These are phyloP conservation scores for Graphilbum sp. DNA, from an alignment of 2,329 filamentous ascomycete species.

Conservation along the genomic window DNA sequence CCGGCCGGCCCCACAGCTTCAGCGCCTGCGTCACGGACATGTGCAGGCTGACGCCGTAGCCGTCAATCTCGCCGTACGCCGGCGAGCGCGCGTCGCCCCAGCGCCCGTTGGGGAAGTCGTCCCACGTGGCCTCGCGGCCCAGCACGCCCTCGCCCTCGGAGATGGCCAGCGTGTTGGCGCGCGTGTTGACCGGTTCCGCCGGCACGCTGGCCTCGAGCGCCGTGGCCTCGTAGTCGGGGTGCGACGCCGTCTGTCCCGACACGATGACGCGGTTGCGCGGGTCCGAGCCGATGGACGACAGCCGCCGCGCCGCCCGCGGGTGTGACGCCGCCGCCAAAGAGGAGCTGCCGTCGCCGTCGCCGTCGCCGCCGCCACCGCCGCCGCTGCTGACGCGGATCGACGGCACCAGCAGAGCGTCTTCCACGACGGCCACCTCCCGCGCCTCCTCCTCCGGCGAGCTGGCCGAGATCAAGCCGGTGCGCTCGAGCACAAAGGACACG, in stretches of 20 bases:
- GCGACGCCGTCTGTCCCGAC: slow-evolving; percentile 40
- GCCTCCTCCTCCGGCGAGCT: slow-evolving; percentile 27
- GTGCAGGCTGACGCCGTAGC: slow-evolving; percentile 89
- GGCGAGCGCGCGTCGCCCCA: slow-evolving; percentile 97
- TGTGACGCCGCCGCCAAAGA: slow-evolving; percentile 14
- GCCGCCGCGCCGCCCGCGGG: slow-evolving; percentile 36
- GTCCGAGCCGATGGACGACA: slow-evolving; percentile 68
- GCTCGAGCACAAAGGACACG: slow-evolving; percentile 81
- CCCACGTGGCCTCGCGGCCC: slow-evolving; percentile 92
- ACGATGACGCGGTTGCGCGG: slow-evolving; percentile 81
- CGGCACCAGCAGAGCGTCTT: slow-evolving; percentile 29
- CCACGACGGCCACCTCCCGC: slow-evolving; percentile 29
- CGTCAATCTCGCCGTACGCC: slow-evolving; percentile 88
- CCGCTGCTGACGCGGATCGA: slow-evolving; percentile 39
- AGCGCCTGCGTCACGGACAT: slow-evolving; percentile 75
- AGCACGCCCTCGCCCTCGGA: slow-evolving; percentile 84
- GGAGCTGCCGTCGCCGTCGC: too few species aligned
- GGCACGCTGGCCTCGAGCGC: slow-evolving; percentile 67
- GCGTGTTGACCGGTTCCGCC: slow-evolving; percentile 54
- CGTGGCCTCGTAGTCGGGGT: slow-evolving; percentile 53
- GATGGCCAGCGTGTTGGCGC: slow-evolving; percentile 77
- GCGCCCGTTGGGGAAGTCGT: slow-evolving; percentile 94
- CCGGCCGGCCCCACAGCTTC: slow-evolving; percentile 70
- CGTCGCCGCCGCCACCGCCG: too few species aligned
- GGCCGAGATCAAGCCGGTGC: slow-evolving; percentile 63